Conservation (phyloP, 441 rosid genomes). For the Francoa sonchifolia region DNA sequence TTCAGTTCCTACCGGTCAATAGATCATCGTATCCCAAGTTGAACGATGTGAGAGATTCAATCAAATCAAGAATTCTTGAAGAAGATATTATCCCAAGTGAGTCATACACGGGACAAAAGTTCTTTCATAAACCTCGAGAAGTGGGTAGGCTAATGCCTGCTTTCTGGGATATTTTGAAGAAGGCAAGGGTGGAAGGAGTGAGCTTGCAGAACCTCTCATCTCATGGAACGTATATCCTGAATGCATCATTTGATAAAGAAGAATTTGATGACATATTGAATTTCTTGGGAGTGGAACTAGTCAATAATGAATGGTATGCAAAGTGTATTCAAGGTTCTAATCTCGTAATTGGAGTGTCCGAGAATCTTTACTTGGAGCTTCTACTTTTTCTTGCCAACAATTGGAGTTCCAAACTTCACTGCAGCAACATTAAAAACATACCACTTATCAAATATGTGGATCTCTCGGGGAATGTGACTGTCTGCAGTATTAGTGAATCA, state of each 20-base stretch:
- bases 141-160: constrained; percentile 43
- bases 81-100: constrained; percentile 48
- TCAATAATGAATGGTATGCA: constrained; percentile 42
- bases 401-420: constrained; percentile 28
- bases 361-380: constrained; percentile 34
- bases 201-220: constrained; percentile 44
- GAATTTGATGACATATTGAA: constrained; percentile 26
- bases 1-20: constrained; percentile 45
- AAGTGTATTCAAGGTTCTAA: constrained; percentile 39
- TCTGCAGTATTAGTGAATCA: constrained; percentile 21
- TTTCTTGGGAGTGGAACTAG: constrained; percentile 38
- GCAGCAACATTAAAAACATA: constrained; percentile 19
- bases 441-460: constrained; percentile 43
- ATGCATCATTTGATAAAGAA: constrained; percentile 31
- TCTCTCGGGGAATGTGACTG: constrained; percentile 20
- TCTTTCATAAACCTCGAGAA: constrained; percentile 41
- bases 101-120: constrained; percentile 34
- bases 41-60: constrained; percentile 35
- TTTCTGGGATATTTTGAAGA: constrained; percentile 47
- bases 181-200: constrained; percentile 33
- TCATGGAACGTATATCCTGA: constrained; percentile 32
- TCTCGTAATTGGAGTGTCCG: constrained; percentile 34
- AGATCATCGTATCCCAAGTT: constrained; percentile 23
- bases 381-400: constrained; percentile 36
- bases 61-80: constrained; percentile 23